Percentiles rank a stretch among this genome's conserved stretches.
These are phyloP conservation scores for Rhizopus sp. DNA, from an alignment of 371 early-diverging fungal genomes.

Conservation along the genomic window DNA sequence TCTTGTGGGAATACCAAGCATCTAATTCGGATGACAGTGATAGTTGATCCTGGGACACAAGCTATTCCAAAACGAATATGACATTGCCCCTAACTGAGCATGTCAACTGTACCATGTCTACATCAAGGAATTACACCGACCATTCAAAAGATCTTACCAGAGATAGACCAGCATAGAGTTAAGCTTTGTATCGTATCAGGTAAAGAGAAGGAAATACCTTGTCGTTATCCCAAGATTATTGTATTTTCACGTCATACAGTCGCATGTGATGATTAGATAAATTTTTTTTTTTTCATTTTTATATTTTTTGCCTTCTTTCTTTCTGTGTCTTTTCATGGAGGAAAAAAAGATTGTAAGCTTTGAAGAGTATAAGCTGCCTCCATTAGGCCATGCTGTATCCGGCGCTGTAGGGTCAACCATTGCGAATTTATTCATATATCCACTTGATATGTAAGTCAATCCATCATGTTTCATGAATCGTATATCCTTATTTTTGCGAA, in stretches of 20 bases:
- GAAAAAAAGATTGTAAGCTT: slow-evolving; percentile 28
- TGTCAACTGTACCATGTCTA: slow-evolving; percentile 19
- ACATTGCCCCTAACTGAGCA: slow-evolving; percentile 3
- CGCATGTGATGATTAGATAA: neutral
- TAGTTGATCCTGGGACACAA: slow-evolving; percentile 23
- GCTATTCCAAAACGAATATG: slow-evolving; percentile 21
- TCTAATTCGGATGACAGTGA: slow-evolving; percentile 17
- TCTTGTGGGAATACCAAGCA: slow-evolving; percentile 1
- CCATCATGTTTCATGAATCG: neutral
- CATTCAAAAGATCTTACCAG: slow-evolving; percentile 16
- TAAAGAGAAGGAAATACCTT: slow-evolving; percentile 22
- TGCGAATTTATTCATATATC: slow-evolving; percentile 62
- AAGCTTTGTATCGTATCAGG: slow-evolving; percentile 11
- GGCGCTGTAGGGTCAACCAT: slow-evolving; percentile 63
- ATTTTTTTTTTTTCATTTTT: neutral
- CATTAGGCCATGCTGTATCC: slow-evolving; percentile 62
- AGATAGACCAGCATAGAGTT: neutral
- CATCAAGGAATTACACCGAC: slow-evolving; percentile 22
- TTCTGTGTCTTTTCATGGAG: neutral
- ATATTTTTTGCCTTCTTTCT: slow-evolving; percentile 1
- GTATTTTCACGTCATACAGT: no score
- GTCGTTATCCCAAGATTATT: slow-evolving; percentile 13
- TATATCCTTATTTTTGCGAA: neutral
- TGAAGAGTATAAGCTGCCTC: slow-evolving; percentile 59
- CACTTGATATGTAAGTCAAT: slow-evolving; percentile 54